These are phyloP conservation scores for Podila epigama DNA, from an alignment of 192 early-diverging fungal species.

Conservation along the genomic window DNA sequence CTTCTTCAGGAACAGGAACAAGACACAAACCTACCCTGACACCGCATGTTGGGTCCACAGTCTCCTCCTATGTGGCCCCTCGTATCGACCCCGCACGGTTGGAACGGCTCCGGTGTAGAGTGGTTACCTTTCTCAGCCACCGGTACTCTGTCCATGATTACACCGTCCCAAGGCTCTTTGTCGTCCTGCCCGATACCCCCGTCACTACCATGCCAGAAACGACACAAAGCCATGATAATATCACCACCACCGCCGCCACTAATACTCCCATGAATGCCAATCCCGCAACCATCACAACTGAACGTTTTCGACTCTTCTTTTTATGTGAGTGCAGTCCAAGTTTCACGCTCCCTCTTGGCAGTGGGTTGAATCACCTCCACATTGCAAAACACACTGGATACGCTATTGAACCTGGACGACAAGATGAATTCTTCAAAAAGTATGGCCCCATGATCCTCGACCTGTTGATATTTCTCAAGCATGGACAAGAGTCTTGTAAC, in stretches of 20 bases:
- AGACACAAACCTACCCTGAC: not conserved
- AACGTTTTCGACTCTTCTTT: constrained; percentile 34
- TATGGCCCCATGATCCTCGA: constrained; percentile 25
- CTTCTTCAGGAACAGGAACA: not conserved
- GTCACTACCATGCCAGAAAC: too few species aligned
- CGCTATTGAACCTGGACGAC: constrained; percentile 9
- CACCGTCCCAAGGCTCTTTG: constrained; percentile 35
- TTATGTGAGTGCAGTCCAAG: constrained; percentile 38
- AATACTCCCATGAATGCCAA: too few species aligned
- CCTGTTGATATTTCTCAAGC: constrained; percentile 33
- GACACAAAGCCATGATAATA: not conserved
- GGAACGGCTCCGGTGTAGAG: constrained; percentile 16
- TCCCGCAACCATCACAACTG: too few species aligned
- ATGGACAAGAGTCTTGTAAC: constrained; percentile 18
- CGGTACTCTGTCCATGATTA: constrained; percentile 39
- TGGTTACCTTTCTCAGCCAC: constrained; percentile 14
- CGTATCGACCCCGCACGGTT: constrained; percentile 3
- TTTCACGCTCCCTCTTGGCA: constrained; percentile 40
- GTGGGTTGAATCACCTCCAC: constrained; percentile 41
- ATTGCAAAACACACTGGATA: constrained; percentile 48
- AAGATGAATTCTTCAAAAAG: constrained; percentile 30
- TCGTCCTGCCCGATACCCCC: constrained; percentile 24
- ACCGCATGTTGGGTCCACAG: not conserved
- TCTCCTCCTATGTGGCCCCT: not conserved
- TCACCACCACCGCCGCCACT: too few species aligned